Percentiles rank a stretch among this genome's conserved stretches.
Conservation (phyloP, 2,329 filamentous ascomycete genomes). For the Fusarium tuaranense region DNA sequence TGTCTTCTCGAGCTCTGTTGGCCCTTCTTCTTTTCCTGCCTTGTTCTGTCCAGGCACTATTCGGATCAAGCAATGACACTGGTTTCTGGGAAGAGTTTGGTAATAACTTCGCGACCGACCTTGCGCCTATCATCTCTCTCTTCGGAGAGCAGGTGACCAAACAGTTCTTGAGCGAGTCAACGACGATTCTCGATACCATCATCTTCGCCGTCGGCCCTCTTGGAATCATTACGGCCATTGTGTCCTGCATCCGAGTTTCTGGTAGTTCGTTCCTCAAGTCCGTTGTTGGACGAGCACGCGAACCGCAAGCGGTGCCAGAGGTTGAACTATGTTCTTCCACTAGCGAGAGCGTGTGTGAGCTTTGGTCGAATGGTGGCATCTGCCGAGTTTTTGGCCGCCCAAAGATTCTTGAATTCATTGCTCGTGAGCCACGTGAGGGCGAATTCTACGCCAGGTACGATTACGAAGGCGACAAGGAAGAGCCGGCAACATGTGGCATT, state of each 20-base stretch:
- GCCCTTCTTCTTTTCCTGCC: neutral
- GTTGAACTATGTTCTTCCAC: neutral
- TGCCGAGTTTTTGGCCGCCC: neutral
- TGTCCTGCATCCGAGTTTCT: neutral
- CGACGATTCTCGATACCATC: neutral
- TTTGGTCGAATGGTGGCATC: neutral
- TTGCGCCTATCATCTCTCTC: neutral
- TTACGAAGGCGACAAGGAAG: neutral
- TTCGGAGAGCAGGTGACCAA: neutral
- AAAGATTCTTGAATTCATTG: neutral
- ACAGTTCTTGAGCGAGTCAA: neutral
- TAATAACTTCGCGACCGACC: conserved; percentile 1
- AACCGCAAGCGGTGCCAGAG: neutral
- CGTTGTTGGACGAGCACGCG: neutral
- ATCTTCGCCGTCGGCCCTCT: neutral
- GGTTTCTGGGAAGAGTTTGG: neutral
- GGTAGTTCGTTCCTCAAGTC: neutral
- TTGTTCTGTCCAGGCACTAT: neutral
- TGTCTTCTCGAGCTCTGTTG: neutral
- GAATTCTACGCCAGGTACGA: neutral
- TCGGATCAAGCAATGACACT: neutral
- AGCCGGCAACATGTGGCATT: neutral
- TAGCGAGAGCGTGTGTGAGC: neutral
- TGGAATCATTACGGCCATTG: neutral
- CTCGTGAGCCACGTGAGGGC: neutral